These are phyloP conservation scores for Penicillium frequentans DNA, from an alignment of 2,329 filamentous ascomycete species.

Conservation along the genomic window DNA sequence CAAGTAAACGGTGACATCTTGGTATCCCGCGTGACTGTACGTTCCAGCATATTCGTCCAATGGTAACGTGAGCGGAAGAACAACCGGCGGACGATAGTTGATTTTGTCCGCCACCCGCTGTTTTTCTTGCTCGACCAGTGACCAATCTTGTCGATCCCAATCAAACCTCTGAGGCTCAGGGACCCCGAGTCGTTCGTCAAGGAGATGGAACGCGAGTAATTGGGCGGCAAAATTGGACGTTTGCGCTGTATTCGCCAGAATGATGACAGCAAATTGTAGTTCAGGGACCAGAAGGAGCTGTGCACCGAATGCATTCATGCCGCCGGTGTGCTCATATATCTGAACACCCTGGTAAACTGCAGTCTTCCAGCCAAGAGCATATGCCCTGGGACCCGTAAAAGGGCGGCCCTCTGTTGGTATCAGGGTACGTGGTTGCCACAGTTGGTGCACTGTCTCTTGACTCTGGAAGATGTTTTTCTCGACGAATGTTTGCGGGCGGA, in stretches of 20 bases:
- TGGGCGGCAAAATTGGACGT: constrained; percentile 1
- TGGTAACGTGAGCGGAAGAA: neutral
- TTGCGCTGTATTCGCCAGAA: neutral
- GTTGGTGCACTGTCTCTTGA: too few species aligned
- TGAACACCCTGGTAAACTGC: too few species aligned
- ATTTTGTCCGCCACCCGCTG: neutral
- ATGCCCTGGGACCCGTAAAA: too few species aligned
- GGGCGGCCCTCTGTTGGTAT: too few species aligned
- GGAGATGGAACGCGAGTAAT: neutral
- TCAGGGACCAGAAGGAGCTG: neutral
- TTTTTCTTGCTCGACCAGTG: neutral
- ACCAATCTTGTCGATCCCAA: neutral
- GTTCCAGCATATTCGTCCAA: neutral
- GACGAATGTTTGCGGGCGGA: too few species aligned
- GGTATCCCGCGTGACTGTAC: neutral
- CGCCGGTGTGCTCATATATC: too few species aligned
- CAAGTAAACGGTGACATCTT: neutral
- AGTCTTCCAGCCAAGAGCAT: too few species aligned
- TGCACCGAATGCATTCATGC: too few species aligned
- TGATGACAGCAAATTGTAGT: neutral
- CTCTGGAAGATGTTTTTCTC: too few species aligned
- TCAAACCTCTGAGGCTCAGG: neutral
- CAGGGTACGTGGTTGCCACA: too few species aligned
- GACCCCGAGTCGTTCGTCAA: neutral
- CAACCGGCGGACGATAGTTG: neutral